phyloP scores from a whole-genome alignment of 2,329 filamentous ascomycete genomes.

The Talaromyces sp. region DNA sequence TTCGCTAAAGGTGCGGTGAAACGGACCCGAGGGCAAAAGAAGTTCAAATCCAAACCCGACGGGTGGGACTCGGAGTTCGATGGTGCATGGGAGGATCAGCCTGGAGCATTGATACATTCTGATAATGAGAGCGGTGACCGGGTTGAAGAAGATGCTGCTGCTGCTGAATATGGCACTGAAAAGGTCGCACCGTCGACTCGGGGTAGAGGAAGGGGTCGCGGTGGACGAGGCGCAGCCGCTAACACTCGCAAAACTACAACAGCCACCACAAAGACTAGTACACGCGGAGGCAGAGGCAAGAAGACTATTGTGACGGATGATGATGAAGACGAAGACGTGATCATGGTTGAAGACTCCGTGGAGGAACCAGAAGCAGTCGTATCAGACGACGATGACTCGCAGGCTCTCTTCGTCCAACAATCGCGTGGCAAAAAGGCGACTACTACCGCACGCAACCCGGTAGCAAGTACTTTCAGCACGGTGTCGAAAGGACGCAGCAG shows the following conservation, averaged over 20 bases:
- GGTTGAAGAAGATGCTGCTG: slow-evolving; percentile 44
- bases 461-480: slow-evolving; percentile 20
- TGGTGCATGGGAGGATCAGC: slow-evolving; percentile 78
- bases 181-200: slow-evolving; percentile 36
- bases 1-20: slow-evolving; percentile 64
- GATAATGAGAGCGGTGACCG: slow-evolving; percentile 50
- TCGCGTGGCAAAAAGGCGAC: slow-evolving; percentile 25
- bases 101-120: slow-evolving; percentile 58
- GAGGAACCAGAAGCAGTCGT: slow-evolving; percentile 22
- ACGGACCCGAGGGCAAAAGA: slow-evolving; percentile 50
- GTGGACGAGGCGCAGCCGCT: slow-evolving; percentile 42
- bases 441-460: slow-evolving; percentile 26
- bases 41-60: slow-evolving; percentile 70
- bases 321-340: slow-evolving; percentile 38
- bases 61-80: slow-evolving; percentile 88
- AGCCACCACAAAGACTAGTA: slow-evolving; percentile 31
- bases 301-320: slow-evolving; percentile 32
- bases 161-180: slow-evolving; percentile 46
- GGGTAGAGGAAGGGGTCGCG: slow-evolving; percentile 47
- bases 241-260: slow-evolving; percentile 30
- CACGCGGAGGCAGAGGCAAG: slow-evolving; percentile 28
- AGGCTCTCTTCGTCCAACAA: slow-evolving; percentile 43
- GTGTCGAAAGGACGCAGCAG: slow-evolving; percentile 26
- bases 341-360: slow-evolving; percentile 35
- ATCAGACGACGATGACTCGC: slow-evolving; percentile 30